Evolutionary conservation across 768 basidiomycete species (phyloP).

Genomic region (Calocera viscosa): DNA sequence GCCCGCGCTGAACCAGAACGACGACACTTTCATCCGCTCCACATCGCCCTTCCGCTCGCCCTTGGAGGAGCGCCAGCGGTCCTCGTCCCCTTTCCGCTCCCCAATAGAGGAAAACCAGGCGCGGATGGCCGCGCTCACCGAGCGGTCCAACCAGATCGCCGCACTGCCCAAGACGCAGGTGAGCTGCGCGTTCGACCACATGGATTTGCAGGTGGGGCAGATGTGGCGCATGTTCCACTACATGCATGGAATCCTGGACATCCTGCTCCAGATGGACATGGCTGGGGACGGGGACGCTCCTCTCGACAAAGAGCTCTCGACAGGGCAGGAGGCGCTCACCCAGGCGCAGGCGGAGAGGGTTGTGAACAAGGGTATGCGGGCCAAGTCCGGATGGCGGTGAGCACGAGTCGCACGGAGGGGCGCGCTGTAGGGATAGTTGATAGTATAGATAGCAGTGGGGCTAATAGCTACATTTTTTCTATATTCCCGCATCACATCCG

Average conservation of each 20-base stretch:
- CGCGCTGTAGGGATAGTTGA: not conserved
- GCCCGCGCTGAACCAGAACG: conserved; percentile 37
- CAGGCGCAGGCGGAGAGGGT: too few relatives aligned
- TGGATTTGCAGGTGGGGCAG: conserved; percentile 54
- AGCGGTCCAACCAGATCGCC: conserved; percentile 9
- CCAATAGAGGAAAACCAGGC: not conserved
- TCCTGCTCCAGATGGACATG: not conserved
- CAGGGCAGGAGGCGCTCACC: not conserved
- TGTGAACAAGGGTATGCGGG: not conserved
- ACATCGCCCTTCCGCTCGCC: not conserved
- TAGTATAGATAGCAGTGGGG: not conserved
- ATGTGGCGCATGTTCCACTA: conserved; percentile 83
- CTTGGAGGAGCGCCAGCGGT: not conserved
- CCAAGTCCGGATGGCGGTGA: not conserved
- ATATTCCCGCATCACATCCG: too few relatives aligned
- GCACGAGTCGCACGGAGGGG: too few relatives aligned
- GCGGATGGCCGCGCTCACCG: conserved; percentile 12
- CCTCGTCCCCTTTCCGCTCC: not conserved
- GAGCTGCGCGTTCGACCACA: conserved; percentile 72
- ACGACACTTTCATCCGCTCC: not conserved
- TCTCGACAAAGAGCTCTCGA: not conserved
- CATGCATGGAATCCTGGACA: conserved; percentile 25
- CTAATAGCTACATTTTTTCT: not conserved
- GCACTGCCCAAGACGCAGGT: conserved; percentile 35
- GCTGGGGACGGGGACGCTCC: not conserved